Evolutionary conservation across 2,329 filamentous ascomycete species (phyloP), one percentile per base, ranked within the genome.

Genomic region (Coniochaeta sp.): DNA sequence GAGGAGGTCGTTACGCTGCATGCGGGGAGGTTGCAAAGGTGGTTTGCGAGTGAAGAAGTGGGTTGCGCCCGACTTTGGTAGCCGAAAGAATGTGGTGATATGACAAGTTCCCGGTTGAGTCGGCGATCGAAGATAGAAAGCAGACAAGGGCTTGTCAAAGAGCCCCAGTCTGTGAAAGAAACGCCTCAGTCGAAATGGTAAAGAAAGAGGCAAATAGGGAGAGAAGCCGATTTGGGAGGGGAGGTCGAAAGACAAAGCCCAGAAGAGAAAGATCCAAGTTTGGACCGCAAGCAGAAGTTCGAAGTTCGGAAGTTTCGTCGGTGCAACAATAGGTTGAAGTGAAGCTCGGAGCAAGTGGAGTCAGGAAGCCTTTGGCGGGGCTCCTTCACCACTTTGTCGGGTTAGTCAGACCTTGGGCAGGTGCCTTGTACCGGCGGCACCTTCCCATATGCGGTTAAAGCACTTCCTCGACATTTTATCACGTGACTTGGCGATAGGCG

Each of bases 401-500:
- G 47, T 52, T 52, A 52, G 47, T 52, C 47, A 52, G 14, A 17
- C 24, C 24, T 52, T 28, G 47, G 22, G 47, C 4, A 12, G 22
- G n/a, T 57, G 32, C 55, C 54, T 56, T 24, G 12, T 24, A 19
- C n/a, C 17, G 17, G 9, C 12, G 9, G 38, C 42, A 47, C 42
- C 47, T 52, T 52, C 30, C 47, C 47, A 30, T 52, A 28, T 52
- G 9, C 26, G 16, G 47, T 16, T 52, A 52, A 24, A 30, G 26
- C 24, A 28, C n/a, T 17, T 30, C 9, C 3, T 52, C 12, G 17
- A 28, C 34, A 6, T 3, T 44, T 59, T 14, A 28, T 63, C 66
- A 69, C 67, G 69, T 71, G 70, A 69, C n/a, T 34, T 65, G 67
- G 66, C 26, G 58, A 56, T 55, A 56, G 24, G 6, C 28, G 36